Base-by-base conservation (phyloP, 1,284 basidiomycete species). In the Cryptococcus amylolentus region DNA sequence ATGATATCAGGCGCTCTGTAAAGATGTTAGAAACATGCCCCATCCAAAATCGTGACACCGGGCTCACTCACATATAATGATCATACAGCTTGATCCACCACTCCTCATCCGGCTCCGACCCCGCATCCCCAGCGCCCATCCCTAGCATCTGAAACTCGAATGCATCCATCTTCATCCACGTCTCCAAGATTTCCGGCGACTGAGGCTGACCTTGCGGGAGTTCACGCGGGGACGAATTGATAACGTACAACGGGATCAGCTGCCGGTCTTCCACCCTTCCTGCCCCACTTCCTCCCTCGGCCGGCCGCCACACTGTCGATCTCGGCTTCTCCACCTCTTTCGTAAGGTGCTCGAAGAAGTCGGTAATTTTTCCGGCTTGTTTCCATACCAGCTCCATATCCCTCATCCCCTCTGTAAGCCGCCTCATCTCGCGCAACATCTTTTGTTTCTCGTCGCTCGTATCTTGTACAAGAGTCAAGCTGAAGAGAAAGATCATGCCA, bases 391-490 rank as follows among this genome's bases (percentile, higher is more conserved):
- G 70, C 66, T 88, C 86, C 44, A 81, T 78, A 13, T 72, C 69
- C 52, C 81, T 80, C 28, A 88, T 73, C 20, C 83, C 83, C 35
- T 81, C 77, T 78, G 88, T 84, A 65, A 87, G 88, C 64, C 84
- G 85, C 60, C 84, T 80, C 27, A 90, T 85, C 64, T 89, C 87
- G 46, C 78, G 78, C 80, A 88, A 83, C 64, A 87, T 84, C 62
- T 83, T 82, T 49, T 81, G 80, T 0, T 82, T 78, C 57, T 87
- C 84, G 10, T 78, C 76, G 20, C 81, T 72, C 1, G 84, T 83
- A 16, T 83, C 81, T 49, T 82, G 80, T 14, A 84, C 84, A 14
- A 85, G 84, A 83, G 88, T 89, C 18, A 89, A 84, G 62, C 84
- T 86, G 60, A 90, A 78, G 51, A 90, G 75, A 4, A 89, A 78